These are phyloP conservation scores for Sclerotinia spermophila DNA, from an alignment of 2,329 filamentous ascomycete species.

Conservation along the genomic window DNA sequence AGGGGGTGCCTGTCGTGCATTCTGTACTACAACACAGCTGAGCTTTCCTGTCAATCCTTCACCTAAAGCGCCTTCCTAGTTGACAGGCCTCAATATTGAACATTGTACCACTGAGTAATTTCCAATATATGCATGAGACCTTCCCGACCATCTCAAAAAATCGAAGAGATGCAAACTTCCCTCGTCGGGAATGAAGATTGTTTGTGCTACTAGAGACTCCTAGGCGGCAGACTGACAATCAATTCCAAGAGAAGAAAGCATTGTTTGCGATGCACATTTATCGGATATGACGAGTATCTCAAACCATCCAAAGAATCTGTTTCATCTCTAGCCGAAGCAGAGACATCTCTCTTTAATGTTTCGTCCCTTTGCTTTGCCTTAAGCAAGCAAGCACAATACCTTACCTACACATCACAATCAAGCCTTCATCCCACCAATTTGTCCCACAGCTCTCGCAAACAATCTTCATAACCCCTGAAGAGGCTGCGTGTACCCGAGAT, in stretches of 20 bases:
- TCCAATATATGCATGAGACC: constrained; percentile 7
- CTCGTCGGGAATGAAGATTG: neutral
- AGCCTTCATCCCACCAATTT: neutral
- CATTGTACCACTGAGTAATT: neutral
- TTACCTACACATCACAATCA: neutral
- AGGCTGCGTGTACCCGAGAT: constrained; percentile 12
- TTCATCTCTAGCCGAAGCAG: neutral
- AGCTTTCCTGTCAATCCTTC: constrained; percentile 3
- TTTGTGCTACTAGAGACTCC: neutral
- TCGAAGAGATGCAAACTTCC: constrained; percentile 1
- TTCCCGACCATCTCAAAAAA: neutral
- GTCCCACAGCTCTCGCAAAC: constrained; percentile 9
- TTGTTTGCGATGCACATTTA: constrained; percentile 4
- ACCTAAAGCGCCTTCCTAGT: neutral
- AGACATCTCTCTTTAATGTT: neutral
- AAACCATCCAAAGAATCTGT: neutral
- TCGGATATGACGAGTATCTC: constrained; percentile 10
- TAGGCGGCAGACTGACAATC: neutral
- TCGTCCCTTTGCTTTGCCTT: neutral
- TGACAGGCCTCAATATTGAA: constrained; percentile 1
- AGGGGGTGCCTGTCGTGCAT: neutral
- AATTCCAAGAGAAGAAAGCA: neutral
- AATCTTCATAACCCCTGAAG: constrained; percentile 4
- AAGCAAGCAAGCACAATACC: neutral
- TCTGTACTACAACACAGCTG: neutral